Conservation (phyloP, 2,329 filamentous ascomycete species). For the Ophiocordyceps robertsii region DNA sequence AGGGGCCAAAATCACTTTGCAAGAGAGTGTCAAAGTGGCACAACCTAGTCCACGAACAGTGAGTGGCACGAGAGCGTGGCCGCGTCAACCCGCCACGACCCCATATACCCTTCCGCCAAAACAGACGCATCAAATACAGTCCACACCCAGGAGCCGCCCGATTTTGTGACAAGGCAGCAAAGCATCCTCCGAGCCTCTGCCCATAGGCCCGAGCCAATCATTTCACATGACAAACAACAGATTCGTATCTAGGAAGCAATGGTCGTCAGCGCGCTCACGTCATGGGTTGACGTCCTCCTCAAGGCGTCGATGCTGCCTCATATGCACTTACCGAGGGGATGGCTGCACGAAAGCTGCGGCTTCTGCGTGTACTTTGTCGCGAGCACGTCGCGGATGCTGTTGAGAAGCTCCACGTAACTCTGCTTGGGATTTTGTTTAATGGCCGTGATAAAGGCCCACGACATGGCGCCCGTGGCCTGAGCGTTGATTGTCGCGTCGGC, state of each 20-base stretch:
- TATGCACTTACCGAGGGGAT: constrained; percentile 67
- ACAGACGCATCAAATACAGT: too few species aligned
- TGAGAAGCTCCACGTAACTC: constrained; percentile 89
- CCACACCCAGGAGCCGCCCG: not conserved
- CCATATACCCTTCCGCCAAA: too few species aligned
- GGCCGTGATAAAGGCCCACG: constrained; percentile 86
- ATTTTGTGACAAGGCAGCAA: not conserved
- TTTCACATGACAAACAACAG: constrained; percentile 55
- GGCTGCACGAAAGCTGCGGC: constrained; percentile 90
- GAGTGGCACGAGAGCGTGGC: too few species aligned
- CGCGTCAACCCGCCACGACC: too few species aligned
- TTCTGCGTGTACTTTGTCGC: constrained; percentile 83
- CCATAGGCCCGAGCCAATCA: not conserved
- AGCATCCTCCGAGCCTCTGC: not conserved
- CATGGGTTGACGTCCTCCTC: not conserved
- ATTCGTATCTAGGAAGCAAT: constrained; percentile 40
- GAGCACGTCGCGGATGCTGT: constrained; percentile 86
- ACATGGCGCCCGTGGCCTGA: constrained; percentile 95
- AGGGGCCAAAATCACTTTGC: too few species aligned
- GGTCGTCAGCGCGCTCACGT: constrained; percentile 4
- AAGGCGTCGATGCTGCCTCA: not conserved
- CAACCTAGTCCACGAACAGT: too few species aligned
- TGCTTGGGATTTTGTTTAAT: constrained; percentile 89
- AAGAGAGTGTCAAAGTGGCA: too few species aligned
- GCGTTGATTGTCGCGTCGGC: constrained; percentile 81